Evolutionary conservation across 495 filamentous ascomycete species (phyloP).

Genomic region (Penicillium arizonense): DNA sequence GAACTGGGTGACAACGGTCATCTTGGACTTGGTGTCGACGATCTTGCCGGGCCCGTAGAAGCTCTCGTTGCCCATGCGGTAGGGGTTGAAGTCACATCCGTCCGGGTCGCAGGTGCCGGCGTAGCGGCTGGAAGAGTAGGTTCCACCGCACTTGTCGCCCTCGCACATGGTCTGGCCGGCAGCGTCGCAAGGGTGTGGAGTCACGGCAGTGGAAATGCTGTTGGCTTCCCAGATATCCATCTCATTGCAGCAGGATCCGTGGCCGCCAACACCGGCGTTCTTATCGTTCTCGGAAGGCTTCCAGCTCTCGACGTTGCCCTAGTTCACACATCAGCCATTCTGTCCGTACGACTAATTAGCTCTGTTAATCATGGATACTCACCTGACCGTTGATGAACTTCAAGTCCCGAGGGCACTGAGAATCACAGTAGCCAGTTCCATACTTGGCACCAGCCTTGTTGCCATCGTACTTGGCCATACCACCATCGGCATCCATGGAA

Average conservation of each 20-base stretch:
- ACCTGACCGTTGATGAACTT: conserved; percentile 67
- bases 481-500: conserved; percentile 64
- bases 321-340: not conserved
- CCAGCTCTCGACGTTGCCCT: conserved; percentile 62
- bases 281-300: conserved; percentile 52
- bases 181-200: conserved; percentile 63
- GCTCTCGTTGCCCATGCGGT: conserved; percentile 58
- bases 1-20: conserved; percentile 75
- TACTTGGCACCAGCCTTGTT: conserved; percentile 71
- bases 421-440: conserved; percentile 77
- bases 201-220: conserved; percentile 53
- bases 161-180: conserved; percentile 56
- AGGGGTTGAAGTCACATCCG: conserved; percentile 79
- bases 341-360: too few species aligned
- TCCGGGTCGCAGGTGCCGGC: conserved; percentile 68
- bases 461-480: conserved; percentile 42
- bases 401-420: conserved; percentile 64
- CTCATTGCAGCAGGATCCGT: conserved; percentile 70
- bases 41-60: conserved; percentile 63
- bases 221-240: conserved; percentile 77
- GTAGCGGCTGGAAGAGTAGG: conserved; percentile 42
- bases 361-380: not conserved
- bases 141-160: conserved; percentile 54
- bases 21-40: conserved; percentile 59
- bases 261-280: conserved; percentile 58